Conservation (phyloP, 768 basidiomycete genomes). For the Collybiopsis confluens region DNA sequence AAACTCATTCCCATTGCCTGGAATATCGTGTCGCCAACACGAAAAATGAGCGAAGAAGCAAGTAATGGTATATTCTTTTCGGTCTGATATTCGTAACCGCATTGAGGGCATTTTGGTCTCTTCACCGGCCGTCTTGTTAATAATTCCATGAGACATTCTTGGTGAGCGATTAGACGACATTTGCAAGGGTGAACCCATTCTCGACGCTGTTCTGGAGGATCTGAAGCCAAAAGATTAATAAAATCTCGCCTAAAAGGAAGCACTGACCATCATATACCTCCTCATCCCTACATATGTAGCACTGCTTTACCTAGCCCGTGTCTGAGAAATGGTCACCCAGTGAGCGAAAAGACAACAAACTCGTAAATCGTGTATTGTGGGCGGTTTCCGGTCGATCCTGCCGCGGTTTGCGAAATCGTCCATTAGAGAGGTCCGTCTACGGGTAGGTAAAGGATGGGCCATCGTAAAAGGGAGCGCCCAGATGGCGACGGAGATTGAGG, state of each 20-base stretch:
- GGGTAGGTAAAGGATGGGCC: too few species aligned
- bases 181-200: constrained; percentile 13
- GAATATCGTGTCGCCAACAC: background rate
- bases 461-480: too few species aligned
- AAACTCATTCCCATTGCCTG: background rate
- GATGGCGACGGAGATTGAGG: too few species aligned
- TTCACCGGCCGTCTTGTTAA: background rate
- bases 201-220: background rate
- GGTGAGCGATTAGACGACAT: constrained; percentile 11
- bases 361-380: constrained; percentile 7
- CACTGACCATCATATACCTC: constrained; percentile 5
- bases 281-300: constrained; percentile 7
- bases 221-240: background rate
- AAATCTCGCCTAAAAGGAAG: background rate
- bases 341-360: background rate
- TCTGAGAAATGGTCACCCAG: too few species aligned
- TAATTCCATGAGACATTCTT: constrained; percentile 6
- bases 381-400: background rate
- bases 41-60: background rate
- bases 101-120: constrained; percentile 5
- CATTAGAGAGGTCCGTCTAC: background rate
- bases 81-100: constrained; percentile 3
- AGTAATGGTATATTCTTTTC: background rate
- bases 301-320: constrained; percentile 4
- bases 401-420: background rate